Evolutionary conservation across 1,284 basidiomycete species (phyloP).

Genomic region (Thelephora terrestris): DNA sequence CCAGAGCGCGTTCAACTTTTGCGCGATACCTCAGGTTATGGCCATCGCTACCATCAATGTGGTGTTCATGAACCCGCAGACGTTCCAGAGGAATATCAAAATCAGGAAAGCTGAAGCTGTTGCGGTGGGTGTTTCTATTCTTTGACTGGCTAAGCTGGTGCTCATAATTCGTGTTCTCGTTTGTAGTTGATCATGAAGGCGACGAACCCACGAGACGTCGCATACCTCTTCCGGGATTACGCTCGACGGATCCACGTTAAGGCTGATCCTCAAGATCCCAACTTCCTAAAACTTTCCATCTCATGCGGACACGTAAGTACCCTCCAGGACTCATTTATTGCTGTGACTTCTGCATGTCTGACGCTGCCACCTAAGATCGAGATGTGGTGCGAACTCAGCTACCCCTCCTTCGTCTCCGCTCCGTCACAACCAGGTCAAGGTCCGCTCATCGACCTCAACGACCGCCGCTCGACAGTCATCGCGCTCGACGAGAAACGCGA

Average conservation of each 20-base stretch:
- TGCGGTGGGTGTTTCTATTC: constrained; percentile 35
- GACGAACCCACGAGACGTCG: constrained; percentile 88
- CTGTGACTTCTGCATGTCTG: background rate
- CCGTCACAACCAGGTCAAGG: constrained; percentile 20
- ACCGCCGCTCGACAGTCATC: constrained; percentile 47
- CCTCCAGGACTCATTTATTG: background rate
- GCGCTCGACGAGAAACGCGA: constrained; percentile 30
- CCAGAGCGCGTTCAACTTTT: constrained; percentile 95
- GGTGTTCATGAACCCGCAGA: constrained; percentile 90
- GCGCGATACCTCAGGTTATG: constrained; percentile 93
- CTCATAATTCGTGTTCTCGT: background rate
- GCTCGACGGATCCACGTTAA: constrained; percentile 78
- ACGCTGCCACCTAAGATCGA: constrained; percentile 55
- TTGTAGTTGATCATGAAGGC: constrained; percentile 80
- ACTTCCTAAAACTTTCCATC: constrained; percentile 73
- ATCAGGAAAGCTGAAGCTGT: constrained; percentile 92
- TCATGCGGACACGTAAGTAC: constrained; percentile 63
- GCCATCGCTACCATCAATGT: constrained; percentile 88
- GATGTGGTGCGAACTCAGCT: constrained; percentile 84
- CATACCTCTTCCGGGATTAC: constrained; percentile 81
- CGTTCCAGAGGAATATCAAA: constrained; percentile 89
- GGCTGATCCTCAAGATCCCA: constrained; percentile 75
- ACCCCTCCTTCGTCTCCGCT: constrained; percentile 65
- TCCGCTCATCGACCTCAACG: constrained; percentile 32
- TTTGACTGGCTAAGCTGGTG: background rate